These are phyloP conservation scores for Naegleria gruberi DNA, from an alignment of 208 protist genomes.

Conservation along the genomic window DNA sequence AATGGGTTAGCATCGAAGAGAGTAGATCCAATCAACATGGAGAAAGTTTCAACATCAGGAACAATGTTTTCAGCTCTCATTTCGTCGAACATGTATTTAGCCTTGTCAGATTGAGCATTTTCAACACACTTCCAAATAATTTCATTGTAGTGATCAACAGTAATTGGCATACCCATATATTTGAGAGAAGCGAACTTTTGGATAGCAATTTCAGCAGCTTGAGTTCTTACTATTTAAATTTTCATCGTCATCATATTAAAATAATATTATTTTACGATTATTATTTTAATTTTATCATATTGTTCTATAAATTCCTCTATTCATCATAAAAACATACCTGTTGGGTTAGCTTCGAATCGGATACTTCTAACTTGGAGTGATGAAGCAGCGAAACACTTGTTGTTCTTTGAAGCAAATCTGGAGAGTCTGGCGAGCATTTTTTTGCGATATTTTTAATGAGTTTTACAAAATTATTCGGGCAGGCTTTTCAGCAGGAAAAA, in stretches of 20 bases:
- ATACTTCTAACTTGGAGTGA: background rate
- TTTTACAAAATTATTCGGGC: no score
- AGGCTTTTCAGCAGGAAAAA: no score
- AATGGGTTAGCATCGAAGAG: background rate
- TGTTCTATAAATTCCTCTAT: no score
- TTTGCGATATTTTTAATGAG: background rate
- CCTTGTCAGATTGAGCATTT: background rate
- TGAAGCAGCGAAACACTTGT: background rate
- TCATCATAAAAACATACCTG: background rate
- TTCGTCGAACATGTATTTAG: background rate
- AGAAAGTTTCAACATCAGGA: constrained; percentile 7
- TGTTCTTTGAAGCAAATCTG: background rate
- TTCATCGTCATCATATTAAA: background rate
- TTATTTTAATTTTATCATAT: no score
- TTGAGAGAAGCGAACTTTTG: constrained; percentile 1
- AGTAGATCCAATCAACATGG: background rate
- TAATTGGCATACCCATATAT: constrained; percentile 1
- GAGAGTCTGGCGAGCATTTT: background rate
- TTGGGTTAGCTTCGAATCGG: background rate
- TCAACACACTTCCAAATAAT: background rate
- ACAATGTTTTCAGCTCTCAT: constrained; percentile 14
- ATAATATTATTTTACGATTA: background rate
- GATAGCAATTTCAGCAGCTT: background rate
- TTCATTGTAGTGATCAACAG: background rate
- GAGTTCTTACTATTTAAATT: background rate